Conservation (phyloP, 441 rosid species). For the Populus hybrid region DNA sequence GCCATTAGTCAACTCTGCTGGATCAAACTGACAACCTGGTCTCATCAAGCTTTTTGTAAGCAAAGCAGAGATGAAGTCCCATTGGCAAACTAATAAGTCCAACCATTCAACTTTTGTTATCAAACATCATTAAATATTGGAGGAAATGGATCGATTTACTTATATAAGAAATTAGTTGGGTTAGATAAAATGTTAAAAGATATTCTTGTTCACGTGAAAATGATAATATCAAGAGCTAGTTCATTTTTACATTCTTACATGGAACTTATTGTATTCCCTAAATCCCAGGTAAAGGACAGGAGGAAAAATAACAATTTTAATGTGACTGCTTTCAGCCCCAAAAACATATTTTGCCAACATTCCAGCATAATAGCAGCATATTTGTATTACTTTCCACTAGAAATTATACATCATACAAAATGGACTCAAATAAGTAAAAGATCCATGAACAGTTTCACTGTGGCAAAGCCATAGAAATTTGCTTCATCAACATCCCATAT, state of each 20-base stretch:
- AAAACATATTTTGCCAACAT: background rate
- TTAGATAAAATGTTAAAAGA: background rate
- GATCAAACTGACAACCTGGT: background rate
- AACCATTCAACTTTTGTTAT: conserved; percentile 1
- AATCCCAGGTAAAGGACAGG: background rate
- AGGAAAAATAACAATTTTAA: background rate
- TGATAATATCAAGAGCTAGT: background rate
- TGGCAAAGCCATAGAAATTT: background rate
- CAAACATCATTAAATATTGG: background rate
- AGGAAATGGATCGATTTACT: background rate
- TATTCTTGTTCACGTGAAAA: background rate
- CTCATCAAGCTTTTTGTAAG: background rate
- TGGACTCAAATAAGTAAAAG: background rate
- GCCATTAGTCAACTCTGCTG: background rate
- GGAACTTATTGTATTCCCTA: background rate
- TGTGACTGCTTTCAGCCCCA: background rate
- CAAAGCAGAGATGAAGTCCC: background rate
- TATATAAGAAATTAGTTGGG: no score
- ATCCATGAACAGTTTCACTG: conserved; percentile 3
- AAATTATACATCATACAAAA: background rate
- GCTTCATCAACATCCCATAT: background rate
- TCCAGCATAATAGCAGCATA: background rate
- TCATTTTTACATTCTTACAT: background rate
- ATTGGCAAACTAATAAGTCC: conserved; percentile 4
- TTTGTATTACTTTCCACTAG: background rate